Evolutionary conservation across 2,329 filamentous ascomycete genomes (phyloP).

Genomic region (Penicillium sumatraense): DNA sequence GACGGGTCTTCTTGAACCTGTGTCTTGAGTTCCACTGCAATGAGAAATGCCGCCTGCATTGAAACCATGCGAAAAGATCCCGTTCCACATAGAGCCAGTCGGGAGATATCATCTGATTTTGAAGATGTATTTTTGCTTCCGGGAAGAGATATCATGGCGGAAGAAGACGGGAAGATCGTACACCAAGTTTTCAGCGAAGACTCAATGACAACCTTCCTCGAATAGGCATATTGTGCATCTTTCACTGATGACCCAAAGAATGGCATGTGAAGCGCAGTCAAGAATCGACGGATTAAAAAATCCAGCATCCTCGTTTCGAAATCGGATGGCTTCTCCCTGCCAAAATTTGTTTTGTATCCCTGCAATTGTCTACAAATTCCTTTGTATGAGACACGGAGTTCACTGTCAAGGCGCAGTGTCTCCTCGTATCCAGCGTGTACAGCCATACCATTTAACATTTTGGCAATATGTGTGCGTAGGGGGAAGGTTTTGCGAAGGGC

Average conservation of each 20-base stretch:
- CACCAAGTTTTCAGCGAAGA: slow-evolving; percentile 54
- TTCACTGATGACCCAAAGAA: slow-evolving; percentile 27
- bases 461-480: slow-evolving; percentile 40
- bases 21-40: slow-evolving; percentile 30
- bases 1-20: slow-evolving; percentile 34
- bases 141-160: not conserved
- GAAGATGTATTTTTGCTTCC: not conserved
- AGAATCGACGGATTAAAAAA: slow-evolving; percentile 32
- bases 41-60: slow-evolving; percentile 26
- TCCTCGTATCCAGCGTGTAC: slow-evolving; percentile 28
- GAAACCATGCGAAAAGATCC: slow-evolving; percentile 29
- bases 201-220: slow-evolving; percentile 55
- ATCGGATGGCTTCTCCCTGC: not conserved
- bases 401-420: slow-evolving; percentile 41
- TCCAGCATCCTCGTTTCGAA: slow-evolving; percentile 24
- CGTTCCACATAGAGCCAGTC: slow-evolving; percentile 45
- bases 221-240: slow-evolving; percentile 49
- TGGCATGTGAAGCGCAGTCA: slow-evolving; percentile 36
- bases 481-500: slow-evolving; percentile 43
- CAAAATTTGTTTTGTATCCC: not conserved
- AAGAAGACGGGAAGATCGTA: slow-evolving; percentile 38
- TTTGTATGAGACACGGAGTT: slow-evolving; percentile 53
- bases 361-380: slow-evolving; percentile 38
- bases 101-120: slow-evolving; percentile 36
- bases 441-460: slow-evolving; percentile 31